These are phyloP conservation scores for Lentinula sp. DNA, from an alignment of 768 basidiomycete species.

Conservation along the genomic window DNA sequence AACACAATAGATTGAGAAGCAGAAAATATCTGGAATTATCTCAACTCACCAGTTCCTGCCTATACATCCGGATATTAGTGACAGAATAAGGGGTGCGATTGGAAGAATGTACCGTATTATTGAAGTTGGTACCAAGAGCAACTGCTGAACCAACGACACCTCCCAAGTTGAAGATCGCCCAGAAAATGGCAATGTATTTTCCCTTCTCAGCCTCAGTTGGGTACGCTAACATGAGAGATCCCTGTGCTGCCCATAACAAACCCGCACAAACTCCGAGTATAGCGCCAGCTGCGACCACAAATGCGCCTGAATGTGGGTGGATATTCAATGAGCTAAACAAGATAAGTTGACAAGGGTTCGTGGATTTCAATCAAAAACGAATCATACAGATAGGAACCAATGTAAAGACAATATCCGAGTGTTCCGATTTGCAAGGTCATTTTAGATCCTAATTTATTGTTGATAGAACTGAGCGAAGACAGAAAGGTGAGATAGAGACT, in stretches of 20 bases:
- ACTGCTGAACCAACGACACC: conserved; percentile 76
- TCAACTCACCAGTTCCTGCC: conserved; percentile 34
- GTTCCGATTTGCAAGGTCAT: conserved; percentile 72
- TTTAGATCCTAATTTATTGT: conserved; percentile 75
- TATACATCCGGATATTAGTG: conserved; percentile 12
- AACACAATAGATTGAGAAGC: conserved; percentile 2
- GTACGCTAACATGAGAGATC: conserved; percentile 80
- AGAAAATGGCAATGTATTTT: conserved; percentile 72
- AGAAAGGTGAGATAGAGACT: not conserved
- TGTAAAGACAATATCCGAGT: conserved; percentile 70
- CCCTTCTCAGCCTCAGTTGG: conserved; percentile 79
- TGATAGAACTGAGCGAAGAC: conserved; percentile 48
- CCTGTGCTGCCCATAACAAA: conserved; percentile 80
- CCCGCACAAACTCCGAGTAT: conserved; percentile 63
- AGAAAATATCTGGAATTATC: not conserved
- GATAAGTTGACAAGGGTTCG: not conserved
- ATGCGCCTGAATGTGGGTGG: conserved; percentile 51
- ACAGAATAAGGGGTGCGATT: not conserved
- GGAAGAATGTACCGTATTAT: conserved; percentile 43
- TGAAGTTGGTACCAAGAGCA: conserved; percentile 64
- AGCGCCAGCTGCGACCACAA: conserved; percentile 68
- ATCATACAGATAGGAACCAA: conserved; percentile 65
- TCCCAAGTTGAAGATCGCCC: conserved; percentile 80
- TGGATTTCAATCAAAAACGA: not conserved
- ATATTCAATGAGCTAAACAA: conserved; percentile 58